Percentiles rank a stretch among this genome's conserved stretches.
Conservation (phyloP, 352 stramenopile species). For the Phytophthora fragariae region DNA sequence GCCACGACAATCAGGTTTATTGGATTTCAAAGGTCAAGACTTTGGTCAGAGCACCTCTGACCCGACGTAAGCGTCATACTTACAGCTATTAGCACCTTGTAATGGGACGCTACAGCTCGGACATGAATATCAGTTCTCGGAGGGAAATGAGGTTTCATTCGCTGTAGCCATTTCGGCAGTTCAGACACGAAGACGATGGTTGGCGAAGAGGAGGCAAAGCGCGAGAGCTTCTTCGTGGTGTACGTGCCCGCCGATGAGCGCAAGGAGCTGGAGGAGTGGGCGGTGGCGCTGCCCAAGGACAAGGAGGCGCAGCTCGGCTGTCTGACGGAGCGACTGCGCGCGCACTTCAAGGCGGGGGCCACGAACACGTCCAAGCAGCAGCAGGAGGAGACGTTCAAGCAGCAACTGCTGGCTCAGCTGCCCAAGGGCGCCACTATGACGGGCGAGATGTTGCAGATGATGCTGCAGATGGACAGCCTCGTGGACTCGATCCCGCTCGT, state of each 20-base stretch:
- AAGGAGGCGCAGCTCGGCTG: conserved; percentile 84
- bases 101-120: not conserved
- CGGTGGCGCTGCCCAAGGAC: conserved; percentile 68
- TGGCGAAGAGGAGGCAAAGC: conserved; percentile 55
- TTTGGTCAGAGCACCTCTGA: not conserved
- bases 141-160: too few relatives aligned
- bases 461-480: conserved; percentile 89
- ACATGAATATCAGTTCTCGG: not conserved
- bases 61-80: not conserved
- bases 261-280: conserved; percentile 77
- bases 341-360: conserved; percentile 73
- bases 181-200: conserved; percentile 48
- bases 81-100: not conserved
- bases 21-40: not conserved
- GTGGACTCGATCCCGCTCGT: conserved; percentile 90
- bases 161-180: not conserved
- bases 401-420: conserved; percentile 80
- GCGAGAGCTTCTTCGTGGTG: conserved; percentile 78
- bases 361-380: conserved; percentile 45
- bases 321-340: conserved; percentile 81
- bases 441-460: conserved; percentile 86
- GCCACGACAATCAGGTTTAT: not conserved
- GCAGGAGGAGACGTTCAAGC: conserved; percentile 83
- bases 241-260: conserved; percentile 66
- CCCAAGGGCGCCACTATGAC: conserved; percentile 69